Evolutionary conservation across 2,329 filamentous ascomycete genomes (phyloP).

Genomic region (Sarocladium brachiariae): DNA sequence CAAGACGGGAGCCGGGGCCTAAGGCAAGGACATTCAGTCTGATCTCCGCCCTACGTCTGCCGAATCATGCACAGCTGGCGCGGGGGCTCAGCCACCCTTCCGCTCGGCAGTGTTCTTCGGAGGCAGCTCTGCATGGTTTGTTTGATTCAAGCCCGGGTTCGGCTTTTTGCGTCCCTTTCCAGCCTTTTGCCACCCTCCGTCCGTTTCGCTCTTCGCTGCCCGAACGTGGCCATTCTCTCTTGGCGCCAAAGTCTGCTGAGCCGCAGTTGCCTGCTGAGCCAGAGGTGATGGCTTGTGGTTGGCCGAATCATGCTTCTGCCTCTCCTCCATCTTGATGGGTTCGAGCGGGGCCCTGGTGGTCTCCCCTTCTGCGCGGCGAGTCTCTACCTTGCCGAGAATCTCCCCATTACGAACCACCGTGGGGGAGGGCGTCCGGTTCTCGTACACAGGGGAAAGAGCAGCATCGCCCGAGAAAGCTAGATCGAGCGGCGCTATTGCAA

Average conservation of each 20-base stretch:
- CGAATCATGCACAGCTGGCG: not conserved
- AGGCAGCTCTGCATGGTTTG: slow-evolving; percentile 40
- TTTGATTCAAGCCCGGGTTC: slow-evolving; percentile 21
- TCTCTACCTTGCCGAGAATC: slow-evolving; percentile 22
- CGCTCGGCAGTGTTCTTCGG: slow-evolving; percentile 55
- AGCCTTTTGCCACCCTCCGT: slow-evolving; percentile 53
- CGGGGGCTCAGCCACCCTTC: slow-evolving; percentile 48
- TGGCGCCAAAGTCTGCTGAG: slow-evolving; percentile 29
- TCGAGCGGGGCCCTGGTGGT: slow-evolving; percentile 10
- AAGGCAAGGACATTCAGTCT: not conserved
- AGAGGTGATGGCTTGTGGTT: slow-evolving; percentile 6
- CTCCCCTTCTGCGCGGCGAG: slow-evolving; percentile 12
- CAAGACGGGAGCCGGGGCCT: not conserved
- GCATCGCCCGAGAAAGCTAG: slow-evolving; percentile 44
- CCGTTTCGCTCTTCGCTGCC: slow-evolving; percentile 47
- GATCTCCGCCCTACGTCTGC: not conserved
- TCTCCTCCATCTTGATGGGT: slow-evolving; percentile 17
- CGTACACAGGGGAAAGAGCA: slow-evolving; percentile 66
- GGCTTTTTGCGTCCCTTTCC: slow-evolving; percentile 44
- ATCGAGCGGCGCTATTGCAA: slow-evolving; percentile 48
- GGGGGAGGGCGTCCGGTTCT: slow-evolving; percentile 65
- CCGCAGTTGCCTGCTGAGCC: slow-evolving; percentile 28
- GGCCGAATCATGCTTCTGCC: slow-evolving; percentile 17
- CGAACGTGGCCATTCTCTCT: slow-evolving; percentile 48
- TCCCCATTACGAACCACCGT: slow-evolving; percentile 51